Evolutionary conservation across 1,139 yeast species (phyloP).

Genomic region (Pichia sp.): DNA sequence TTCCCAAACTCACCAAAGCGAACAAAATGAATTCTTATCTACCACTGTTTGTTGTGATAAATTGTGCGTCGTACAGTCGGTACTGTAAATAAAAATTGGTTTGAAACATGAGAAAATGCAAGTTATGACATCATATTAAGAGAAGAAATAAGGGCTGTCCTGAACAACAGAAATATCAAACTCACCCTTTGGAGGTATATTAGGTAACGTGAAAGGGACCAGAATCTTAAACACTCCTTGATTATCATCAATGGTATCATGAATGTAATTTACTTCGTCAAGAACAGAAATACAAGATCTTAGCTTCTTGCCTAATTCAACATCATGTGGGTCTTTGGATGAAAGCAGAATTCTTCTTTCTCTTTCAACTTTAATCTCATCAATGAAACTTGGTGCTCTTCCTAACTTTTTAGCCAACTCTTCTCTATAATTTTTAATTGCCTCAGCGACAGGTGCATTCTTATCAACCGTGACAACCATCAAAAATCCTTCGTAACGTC

Average conservation of each 20-base stretch:
- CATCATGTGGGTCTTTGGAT: conserved; percentile 45
- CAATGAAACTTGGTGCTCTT: conserved; percentile 55
- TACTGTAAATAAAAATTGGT: too few species aligned
- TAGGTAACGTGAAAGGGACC: conserved; percentile 66
- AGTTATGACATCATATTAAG: conserved; percentile 19
- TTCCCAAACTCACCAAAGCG: too few species aligned
- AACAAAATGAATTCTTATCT: too few species aligned
- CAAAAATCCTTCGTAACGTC: conserved; percentile 66
- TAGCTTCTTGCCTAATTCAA: conserved; percentile 48
- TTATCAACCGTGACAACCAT: conserved; percentile 52
- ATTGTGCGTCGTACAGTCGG: too few species aligned
- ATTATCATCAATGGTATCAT: conserved; percentile 22
- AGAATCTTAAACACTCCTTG: conserved; percentile 30
- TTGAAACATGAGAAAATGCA: background rate
- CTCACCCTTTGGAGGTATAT: conserved; percentile 73
- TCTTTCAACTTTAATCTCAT: conserved; percentile 68
- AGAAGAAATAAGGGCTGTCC: conserved; percentile 76
- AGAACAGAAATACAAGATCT: conserved; percentile 70
- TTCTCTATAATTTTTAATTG: conserved; percentile 44
- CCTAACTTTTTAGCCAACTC: conserved; percentile 45
- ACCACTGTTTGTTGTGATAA: too few species aligned
- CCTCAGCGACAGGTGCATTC: conserved; percentile 45
- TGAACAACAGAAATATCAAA: conserved; percentile 71
- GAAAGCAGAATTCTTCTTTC: conserved; percentile 50
- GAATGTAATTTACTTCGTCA: conserved; percentile 26